Evolutionary conservation across 2,329 filamentous ascomycete species (phyloP), one percentile per base, ranked within the genome.

Genomic region (Microascus cirrosus): DNA sequence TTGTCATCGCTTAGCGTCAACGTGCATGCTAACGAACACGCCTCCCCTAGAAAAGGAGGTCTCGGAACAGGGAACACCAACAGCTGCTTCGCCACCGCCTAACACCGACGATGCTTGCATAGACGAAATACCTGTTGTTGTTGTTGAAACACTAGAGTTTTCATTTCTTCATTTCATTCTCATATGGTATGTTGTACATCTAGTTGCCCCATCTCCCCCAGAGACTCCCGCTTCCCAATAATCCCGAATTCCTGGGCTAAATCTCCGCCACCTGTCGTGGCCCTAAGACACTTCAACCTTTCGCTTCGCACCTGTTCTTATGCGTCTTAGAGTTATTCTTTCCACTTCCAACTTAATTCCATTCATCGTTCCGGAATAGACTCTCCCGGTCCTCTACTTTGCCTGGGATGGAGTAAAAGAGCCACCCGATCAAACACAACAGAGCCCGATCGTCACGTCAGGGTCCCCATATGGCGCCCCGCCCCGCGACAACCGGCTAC

Each of bases 401-500:
- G 45, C 45, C 45, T 22, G 18, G 45, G 45, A 50, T 50, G 45
- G 45, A 50, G 45, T 22, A 50, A 20, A 22, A 12, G 20, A 22
- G 18, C 22, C 45, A 13, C 6, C 45, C 1, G 8, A 24, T 20
- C 45, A 50, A 8, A 22, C 20, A 22, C 11, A 50, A 24, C 45
- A 22, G 20, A 20, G 12, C 20, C 45, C 45, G 20, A 36, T 48
- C 32, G 22, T 20, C 22, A n/a, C 45, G n/a, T 6, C 45, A 50
- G 18, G 28, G 28, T 42, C 18, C 45, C 48, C n/a, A 20, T 8
- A 89, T 89, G 86, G 79, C 86, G 65, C 83, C 82, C 69, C 81
- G 86, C 59, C 88, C 86, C 61, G 79, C 86, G 59, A 89, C 86
- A 51, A 92, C 89, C 62, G 89, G 89, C 71, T 94, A 94, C 74